phyloP scores from a whole-genome alignment of 495 filamentous ascomycete genomes.

The Pyrenula massariospora region DNA sequence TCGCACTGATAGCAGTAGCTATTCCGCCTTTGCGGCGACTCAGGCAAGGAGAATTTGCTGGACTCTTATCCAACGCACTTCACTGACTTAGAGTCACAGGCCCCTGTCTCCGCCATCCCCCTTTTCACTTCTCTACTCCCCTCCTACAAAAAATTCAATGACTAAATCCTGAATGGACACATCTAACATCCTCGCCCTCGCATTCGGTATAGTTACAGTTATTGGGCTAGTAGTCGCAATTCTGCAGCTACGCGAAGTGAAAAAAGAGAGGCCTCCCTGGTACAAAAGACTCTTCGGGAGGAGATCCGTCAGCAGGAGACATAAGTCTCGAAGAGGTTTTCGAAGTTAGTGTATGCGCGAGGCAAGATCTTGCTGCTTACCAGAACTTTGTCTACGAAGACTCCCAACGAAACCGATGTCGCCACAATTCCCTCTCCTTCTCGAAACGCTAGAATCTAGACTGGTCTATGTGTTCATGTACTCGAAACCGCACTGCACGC shows the following conservation, averaged over 20 bases:
- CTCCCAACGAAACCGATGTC: neutral
- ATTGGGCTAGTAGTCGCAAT: neutral
- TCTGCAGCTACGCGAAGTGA: neutral
- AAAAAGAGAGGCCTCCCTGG: neutral
- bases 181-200: neutral
- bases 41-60: neutral
- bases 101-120: neutral
- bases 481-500: neutral
- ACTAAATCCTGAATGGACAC: neutral
- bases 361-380: neutral
- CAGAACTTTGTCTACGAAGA: neutral
- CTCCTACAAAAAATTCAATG: neutral
- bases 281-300: neutral
- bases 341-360: neutral
- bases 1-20: neutral
- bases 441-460: neutral
- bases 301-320: too few species aligned
- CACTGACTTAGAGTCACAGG: neutral
- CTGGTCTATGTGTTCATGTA: neutral
- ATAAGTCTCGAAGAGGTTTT: neutral
- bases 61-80: neutral
- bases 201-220: neutral
- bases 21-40: neutral
- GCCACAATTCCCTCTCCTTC: neutral
- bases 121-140: neutral